These are phyloP conservation scores for Blastocystis sp. DNA, from an alignment of 352 stramenopile species.

Conservation along the genomic window DNA sequence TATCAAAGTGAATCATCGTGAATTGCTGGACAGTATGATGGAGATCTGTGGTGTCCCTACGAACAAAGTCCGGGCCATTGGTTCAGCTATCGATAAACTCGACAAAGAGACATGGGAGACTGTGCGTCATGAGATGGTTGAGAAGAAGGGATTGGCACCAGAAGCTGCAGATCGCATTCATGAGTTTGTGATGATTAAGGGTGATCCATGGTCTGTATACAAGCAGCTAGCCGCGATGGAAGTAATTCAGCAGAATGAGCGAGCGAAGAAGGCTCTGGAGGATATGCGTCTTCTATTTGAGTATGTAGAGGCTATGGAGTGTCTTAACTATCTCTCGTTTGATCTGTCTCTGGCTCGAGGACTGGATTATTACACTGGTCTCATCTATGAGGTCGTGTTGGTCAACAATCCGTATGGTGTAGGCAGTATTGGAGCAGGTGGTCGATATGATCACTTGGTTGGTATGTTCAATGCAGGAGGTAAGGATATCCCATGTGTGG, in stretches of 20 bases:
- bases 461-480: constrained; percentile 72
- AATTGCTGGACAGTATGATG: constrained; percentile 89
- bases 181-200: constrained; percentile 81
- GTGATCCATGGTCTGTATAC: constrained; percentile 78
- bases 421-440: constrained; percentile 89
- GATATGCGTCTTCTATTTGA: constrained; percentile 88
- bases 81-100: constrained; percentile 95
- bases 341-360: constrained; percentile 89
- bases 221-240: constrained; percentile 67
- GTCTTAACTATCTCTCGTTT: constrained; percentile 84
- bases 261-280: constrained; percentile 73
- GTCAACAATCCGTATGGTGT: constrained; percentile 77
- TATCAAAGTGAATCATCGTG: constrained; percentile 93
- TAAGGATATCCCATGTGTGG: constrained; percentile 90
- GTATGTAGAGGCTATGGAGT: constrained; percentile 91
- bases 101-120: constrained; percentile 91
- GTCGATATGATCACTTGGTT: constrained; percentile 94
- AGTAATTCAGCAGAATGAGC: constrained; percentile 36
- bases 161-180: constrained; percentile 86
- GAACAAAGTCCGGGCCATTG: constrained; percentile 93
- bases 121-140: constrained; percentile 82
- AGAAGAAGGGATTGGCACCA: constrained; percentile 85
- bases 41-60: constrained; percentile 88
- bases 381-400: constrained; percentile 97
- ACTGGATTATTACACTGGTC: constrained; percentile 96